A percentile compares a stretch with the other conserved stretches of the same genome.
These are phyloP conservation scores for Phytopythium helicoides DNA, from an alignment of 352 stramenopile genomes.

Conservation along the genomic window DNA sequence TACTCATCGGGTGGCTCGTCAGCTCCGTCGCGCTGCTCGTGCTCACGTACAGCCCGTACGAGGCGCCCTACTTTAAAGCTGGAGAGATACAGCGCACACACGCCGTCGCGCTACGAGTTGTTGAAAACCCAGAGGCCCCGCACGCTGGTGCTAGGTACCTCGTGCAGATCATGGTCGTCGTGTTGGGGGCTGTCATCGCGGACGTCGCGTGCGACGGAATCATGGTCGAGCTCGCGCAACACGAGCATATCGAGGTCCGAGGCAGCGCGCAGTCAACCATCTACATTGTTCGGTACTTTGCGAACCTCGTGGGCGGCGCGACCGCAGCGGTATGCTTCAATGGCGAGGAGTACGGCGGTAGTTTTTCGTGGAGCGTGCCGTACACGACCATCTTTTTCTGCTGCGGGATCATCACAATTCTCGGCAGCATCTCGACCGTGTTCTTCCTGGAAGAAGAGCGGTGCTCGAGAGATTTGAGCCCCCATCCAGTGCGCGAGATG, in stretches of 20 bases:
- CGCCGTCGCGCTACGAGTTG: constrained; percentile 25
- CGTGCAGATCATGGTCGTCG: constrained; percentile 55
- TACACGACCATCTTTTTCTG: constrained; percentile 59
- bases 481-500: constrained; percentile 49
- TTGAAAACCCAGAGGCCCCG: constrained; percentile 48
- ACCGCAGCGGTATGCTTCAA: constrained; percentile 65
- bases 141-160: constrained; percentile 49
- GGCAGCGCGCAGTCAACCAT: constrained; percentile 61
- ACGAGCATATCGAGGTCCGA: constrained; percentile 60
- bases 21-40: constrained; percentile 39
- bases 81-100: constrained; percentile 61
- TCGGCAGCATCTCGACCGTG: constrained; percentile 31
- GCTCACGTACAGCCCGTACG: constrained; percentile 47
- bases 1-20: constrained; percentile 63
- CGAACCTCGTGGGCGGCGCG: constrained; percentile 37
- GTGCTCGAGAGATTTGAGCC: constrained; percentile 18
- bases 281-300: constrained; percentile 62
- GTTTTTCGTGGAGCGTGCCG: constrained; percentile 46
- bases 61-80: constrained; percentile 46
- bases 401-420: constrained; percentile 34
- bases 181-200: constrained; percentile 62
- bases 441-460: constrained; percentile 52
- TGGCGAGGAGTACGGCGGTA: constrained; percentile 54
- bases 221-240: constrained; percentile 70
- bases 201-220: constrained; percentile 65